phyloP scores from a whole-genome alignment of 2,329 filamentous ascomycete genomes.

The Hirsutella rhossiliensis region DNA sequence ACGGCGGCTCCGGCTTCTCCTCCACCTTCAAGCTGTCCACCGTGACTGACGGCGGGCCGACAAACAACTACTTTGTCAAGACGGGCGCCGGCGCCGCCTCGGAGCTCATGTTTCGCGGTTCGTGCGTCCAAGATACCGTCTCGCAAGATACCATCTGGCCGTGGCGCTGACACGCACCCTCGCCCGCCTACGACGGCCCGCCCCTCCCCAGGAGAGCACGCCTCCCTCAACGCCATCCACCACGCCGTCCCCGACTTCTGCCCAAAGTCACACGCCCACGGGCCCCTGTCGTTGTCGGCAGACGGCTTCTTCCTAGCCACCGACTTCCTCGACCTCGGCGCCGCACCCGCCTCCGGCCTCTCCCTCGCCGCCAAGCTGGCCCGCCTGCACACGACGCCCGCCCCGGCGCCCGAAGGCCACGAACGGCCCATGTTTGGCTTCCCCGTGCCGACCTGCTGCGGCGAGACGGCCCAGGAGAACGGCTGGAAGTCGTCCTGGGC shows the following conservation, averaged over 20 bases:
- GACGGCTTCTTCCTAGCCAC: constrained; percentile 51
- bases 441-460: constrained; percentile 74
- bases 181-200: too few relatives aligned
- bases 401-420: constrained; percentile 49
- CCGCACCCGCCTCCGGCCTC: constrained; percentile 30
- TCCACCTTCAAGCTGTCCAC: constrained; percentile 49
- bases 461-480: constrained; percentile 74
- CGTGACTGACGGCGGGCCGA: constrained; percentile 32
- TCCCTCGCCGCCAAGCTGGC: constrained; percentile 68
- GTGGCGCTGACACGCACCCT: too few relatives aligned
- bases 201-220: constrained; percentile 55
- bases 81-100: constrained; percentile 48
- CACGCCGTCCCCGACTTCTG: constrained; percentile 60
- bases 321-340: constrained; percentile 63
- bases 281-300: constrained; percentile 40
- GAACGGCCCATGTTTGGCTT: constrained; percentile 65
- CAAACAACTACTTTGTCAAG: constrained; percentile 58
- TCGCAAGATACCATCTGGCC: too few relatives aligned
- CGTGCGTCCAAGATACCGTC: constrained; percentile 5
- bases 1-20: constrained; percentile 57
- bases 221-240: constrained; percentile 74
- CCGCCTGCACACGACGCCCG: constrained; percentile 63
- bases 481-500: constrained; percentile 62
- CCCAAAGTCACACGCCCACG: constrained; percentile 63
- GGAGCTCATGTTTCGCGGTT: constrained; percentile 58